These are phyloP conservation scores for Daldinia caldariorum DNA, from an alignment of 495 filamentous ascomycete genomes.

Conservation along the genomic window DNA sequence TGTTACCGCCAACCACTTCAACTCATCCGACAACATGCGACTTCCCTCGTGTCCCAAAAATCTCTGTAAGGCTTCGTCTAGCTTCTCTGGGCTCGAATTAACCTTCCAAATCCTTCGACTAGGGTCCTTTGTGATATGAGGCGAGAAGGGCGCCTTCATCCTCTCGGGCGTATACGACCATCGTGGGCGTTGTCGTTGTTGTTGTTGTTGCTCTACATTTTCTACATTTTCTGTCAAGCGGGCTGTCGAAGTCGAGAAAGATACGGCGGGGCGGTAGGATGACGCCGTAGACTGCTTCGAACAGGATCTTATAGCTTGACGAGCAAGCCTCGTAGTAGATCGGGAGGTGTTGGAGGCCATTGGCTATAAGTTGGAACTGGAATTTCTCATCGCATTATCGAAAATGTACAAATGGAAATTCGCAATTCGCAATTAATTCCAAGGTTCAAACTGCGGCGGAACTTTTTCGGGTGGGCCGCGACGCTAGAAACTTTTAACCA, in stretches of 20 bases:
- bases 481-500: slow-evolving; percentile 5
- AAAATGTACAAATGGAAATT: slow-evolving; percentile 13
- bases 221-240: slow-evolving; percentile 17
- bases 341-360: slow-evolving; percentile 43
- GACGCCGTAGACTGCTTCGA: slow-evolving; percentile 20
- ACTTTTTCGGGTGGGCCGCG: slow-evolving; percentile 39
- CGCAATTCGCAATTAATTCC: too few species aligned
- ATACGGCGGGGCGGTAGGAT: slow-evolving; percentile 18
- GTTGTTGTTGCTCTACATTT: slow-evolving; percentile 24
- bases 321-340: slow-evolving; percentile 37
- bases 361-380: slow-evolving; percentile 19
- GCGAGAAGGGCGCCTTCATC: slow-evolving; percentile 78
- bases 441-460: slow-evolving; percentile 18
- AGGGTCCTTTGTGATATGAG: slow-evolving; percentile 59
- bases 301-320: slow-evolving; percentile 36
- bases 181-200: slow-evolving; percentile 71
- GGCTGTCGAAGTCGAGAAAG: slow-evolving; percentile 39
- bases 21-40: slow-evolving; percentile 80
- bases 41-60: slow-evolving; percentile 77
- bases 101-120: slow-evolving; percentile 64
- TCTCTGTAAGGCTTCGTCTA: slow-evolving; percentile 78
- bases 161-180: slow-evolving; percentile 83
- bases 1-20: slow-evolving; percentile 96
- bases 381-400: slow-evolving; percentile 26
- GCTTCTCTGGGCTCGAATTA: slow-evolving; percentile 75